Evolutionary conservation across 2,329 filamentous ascomycete genomes (phyloP).

Genomic region (Alternaria consortialis): DNA sequence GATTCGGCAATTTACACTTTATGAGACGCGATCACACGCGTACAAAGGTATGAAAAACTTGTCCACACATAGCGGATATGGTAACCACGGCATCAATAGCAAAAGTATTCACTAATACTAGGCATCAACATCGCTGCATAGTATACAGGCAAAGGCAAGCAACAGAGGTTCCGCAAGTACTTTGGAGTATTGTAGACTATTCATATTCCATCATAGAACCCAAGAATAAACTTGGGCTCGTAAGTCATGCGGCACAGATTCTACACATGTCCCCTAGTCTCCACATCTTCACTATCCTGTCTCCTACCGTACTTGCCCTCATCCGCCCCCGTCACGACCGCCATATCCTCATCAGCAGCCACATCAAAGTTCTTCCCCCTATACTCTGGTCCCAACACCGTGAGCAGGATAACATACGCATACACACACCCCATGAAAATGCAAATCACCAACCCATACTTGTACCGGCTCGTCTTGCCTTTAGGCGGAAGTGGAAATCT

Average conservation of each 20-base stretch:
- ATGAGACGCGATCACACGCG: neutral
- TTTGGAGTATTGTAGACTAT: too few species aligned
- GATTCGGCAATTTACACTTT: neutral
- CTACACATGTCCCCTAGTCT: conserved; percentile 2
- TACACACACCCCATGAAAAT: conserved; percentile 92
- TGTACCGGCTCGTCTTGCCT: conserved; percentile 46
- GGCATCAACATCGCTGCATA: too few species aligned
- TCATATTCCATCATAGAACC: neutral
- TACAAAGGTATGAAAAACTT: neutral
- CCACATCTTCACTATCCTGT: conserved; percentile 13
- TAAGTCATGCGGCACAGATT: neutral
- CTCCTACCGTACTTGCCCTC: conserved; percentile 20
- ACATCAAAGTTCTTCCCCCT: conserved; percentile 48
- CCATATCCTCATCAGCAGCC: conserved; percentile 47
- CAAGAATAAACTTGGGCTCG: too few species aligned
- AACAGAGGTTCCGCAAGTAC: too few species aligned
- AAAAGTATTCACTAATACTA: neutral
- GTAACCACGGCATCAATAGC: neutral
- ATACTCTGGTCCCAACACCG: conserved; percentile 67
- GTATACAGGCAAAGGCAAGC: neutral
- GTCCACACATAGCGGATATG: neutral
- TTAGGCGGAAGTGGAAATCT: conserved; percentile 72
- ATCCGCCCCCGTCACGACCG: conserved; percentile 29
- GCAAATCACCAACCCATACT: conserved; percentile 83
- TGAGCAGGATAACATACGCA: conserved; percentile 68